Percentiles rank a stretch among this genome's conserved stretches.
Evolutionary conservation across 1,284 basidiomycete genomes (phyloP).

Genomic region (Microbotryum violaceum): DNA sequence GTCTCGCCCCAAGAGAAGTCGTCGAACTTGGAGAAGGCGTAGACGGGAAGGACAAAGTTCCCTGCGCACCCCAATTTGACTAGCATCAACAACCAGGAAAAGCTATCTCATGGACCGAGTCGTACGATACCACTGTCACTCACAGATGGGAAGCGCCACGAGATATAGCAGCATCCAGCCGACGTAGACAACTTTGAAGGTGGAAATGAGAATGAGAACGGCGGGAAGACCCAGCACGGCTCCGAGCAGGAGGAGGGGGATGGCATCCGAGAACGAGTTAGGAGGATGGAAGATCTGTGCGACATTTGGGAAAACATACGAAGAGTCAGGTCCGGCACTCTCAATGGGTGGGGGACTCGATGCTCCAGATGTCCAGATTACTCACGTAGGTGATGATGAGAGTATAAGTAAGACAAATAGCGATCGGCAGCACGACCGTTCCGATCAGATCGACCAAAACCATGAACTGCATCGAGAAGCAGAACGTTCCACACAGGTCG

Average conservation of each 20-base stretch:
- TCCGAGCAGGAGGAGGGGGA: slow-evolving; percentile 81
- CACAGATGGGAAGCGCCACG: slow-evolving; percentile 71
- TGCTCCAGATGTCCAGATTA: too few relatives aligned
- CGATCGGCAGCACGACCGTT: slow-evolving; percentile 88
- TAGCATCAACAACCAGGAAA: not conserved
- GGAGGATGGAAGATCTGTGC: slow-evolving; percentile 67
- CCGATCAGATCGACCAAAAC: slow-evolving; percentile 98
- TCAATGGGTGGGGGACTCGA: not conserved
- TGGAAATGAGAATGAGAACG: slow-evolving; percentile 85
- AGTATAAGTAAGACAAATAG: slow-evolving; percentile 83
- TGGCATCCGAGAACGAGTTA: slow-evolving; percentile 77
- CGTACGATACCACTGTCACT: not conserved
- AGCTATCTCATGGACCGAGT: too few relatives aligned
- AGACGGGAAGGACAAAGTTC: slow-evolving; percentile 79
- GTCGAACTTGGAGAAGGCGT: slow-evolving; percentile 99
- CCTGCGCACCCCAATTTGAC: slow-evolving; percentile 37
- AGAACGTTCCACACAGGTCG: slow-evolving; percentile 61
- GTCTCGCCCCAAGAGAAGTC: slow-evolving; percentile 99
- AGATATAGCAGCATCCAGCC: slow-evolving; percentile 98
- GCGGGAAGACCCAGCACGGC: slow-evolving; percentile 90
- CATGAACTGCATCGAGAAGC: slow-evolving; percentile 60
- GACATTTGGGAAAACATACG: not conserved
- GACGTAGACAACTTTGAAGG: slow-evolving; percentile 88
- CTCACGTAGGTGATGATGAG: slow-evolving; percentile 61
- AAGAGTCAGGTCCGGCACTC: not conserved